Conservation (phyloP, 2,329 filamentous ascomycete genomes). For the Sporothrix phasma region DNA sequence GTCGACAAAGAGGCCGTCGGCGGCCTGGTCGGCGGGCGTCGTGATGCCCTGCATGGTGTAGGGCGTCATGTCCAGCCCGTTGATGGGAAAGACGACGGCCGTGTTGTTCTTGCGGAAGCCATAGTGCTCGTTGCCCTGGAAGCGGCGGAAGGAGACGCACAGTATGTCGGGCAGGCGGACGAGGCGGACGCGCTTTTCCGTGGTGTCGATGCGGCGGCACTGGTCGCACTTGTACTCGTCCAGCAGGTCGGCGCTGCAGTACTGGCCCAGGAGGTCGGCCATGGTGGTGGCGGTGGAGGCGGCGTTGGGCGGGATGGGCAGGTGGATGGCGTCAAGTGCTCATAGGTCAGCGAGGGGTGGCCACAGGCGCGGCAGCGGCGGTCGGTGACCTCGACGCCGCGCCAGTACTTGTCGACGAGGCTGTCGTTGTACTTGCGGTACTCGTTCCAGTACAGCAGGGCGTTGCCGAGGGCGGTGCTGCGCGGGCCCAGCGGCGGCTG, state of each 20-base stretch:
- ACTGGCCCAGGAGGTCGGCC: slow-evolving; percentile 58
- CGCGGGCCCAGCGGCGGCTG: slow-evolving; percentile 23
- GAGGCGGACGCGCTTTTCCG: slow-evolving; percentile 61
- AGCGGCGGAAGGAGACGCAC: slow-evolving; percentile 63
- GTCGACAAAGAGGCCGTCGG: slow-evolving; percentile 27
- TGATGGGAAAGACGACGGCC: slow-evolving; percentile 66
- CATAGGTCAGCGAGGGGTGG: slow-evolving; percentile 37
- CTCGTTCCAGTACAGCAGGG: slow-evolving; percentile 62
- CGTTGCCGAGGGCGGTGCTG: slow-evolving; percentile 39
- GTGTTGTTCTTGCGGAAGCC: slow-evolving; percentile 54
- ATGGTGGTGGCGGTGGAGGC: slow-evolving; percentile 27
- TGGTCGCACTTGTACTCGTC: slow-evolving; percentile 63
- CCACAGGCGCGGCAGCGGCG: slow-evolving; percentile 55
- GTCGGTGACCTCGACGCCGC: slow-evolving; percentile 62
- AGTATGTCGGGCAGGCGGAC: slow-evolving; percentile 72
- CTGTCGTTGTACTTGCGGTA: slow-evolving; percentile 62
- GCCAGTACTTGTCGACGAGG: slow-evolving; percentile 72
- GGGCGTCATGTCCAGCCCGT: slow-evolving; percentile 52
- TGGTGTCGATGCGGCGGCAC: slow-evolving; percentile 58
- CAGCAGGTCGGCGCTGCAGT: slow-evolving; percentile 57
- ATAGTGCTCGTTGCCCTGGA: slow-evolving; percentile 29
- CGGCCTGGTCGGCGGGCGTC: slow-evolving; percentile 1
- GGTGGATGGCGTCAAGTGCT: slow-evolving; percentile 44
- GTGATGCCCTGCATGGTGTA: slow-evolving; percentile 18
- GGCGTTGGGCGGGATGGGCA: slow-evolving; percentile 30